Conservation (phyloP, 2,329 filamentous ascomycete species). For the Fusarium denticulatum region DNA sequence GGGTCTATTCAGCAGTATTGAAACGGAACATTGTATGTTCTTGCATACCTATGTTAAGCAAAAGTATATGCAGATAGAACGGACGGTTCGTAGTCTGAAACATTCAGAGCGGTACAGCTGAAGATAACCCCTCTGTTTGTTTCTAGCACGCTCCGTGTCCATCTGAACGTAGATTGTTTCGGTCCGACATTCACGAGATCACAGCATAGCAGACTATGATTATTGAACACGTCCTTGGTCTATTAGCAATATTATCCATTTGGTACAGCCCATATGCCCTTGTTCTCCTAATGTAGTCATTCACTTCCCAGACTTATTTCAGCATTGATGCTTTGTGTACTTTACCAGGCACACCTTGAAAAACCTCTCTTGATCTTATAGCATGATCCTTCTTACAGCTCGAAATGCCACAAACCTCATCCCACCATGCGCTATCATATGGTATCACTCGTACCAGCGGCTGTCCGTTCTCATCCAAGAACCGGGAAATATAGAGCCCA, state of each 20-base stretch:
- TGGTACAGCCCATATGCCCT: background rate
- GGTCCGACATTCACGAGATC: fast-evolving
- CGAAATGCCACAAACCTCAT: background rate
- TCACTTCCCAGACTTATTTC: background rate
- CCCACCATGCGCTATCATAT: background rate
- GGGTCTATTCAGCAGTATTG: background rate
- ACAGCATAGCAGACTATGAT: background rate
- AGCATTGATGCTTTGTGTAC: fast-evolving
- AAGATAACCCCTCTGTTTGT: no score
- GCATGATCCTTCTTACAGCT: background rate
- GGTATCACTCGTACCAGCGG: background rate
- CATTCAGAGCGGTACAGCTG: no score
- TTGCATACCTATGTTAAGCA: background rate
- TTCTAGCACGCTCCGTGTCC: no score
- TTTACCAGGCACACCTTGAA: background rate
- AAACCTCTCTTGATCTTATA: background rate
- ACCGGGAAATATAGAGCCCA: background rate
- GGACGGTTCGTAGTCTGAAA: no score
- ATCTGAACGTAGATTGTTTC: background rate
- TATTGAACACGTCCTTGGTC: background rate
- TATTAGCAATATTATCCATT: fast-evolving
- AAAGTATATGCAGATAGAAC: no score
- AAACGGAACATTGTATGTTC: background rate
- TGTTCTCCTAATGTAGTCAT: background rate
- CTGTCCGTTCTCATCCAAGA: background rate